phyloP scores from a whole-genome alignment of 2,329 filamentous ascomycete genomes.

The Conoideocrella luteorostrata region DNA sequence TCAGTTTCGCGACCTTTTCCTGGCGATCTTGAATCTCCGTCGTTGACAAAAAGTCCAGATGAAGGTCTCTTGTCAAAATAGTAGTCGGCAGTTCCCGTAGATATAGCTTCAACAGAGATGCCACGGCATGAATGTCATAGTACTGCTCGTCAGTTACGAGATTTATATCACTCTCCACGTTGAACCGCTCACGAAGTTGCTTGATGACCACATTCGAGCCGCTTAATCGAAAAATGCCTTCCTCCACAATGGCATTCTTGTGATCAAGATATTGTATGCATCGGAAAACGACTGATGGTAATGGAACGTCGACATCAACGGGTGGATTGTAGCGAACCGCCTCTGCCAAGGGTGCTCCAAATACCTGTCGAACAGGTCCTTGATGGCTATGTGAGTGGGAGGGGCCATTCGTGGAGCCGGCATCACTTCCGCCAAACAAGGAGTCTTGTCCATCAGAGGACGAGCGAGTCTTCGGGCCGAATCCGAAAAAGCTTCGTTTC shows the following conservation, averaged over 20 bases:
- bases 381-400: slow-evolving; percentile 32
- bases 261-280: slow-evolving; percentile 88
- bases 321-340: slow-evolving; percentile 79
- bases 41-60: slow-evolving; percentile 79
- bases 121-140: slow-evolving; percentile 93
- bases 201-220: slow-evolving; percentile 97
- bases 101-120: slow-evolving; percentile 89
- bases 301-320: slow-evolving; percentile 61
- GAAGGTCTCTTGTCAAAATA: slow-evolving; percentile 84
- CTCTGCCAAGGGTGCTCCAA: slow-evolving; percentile 78
- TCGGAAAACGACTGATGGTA: slow-evolving; percentile 90
- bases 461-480: slow-evolving; percentile 53
- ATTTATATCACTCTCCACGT: slow-evolving; percentile 85
- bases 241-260: slow-evolving; percentile 75
- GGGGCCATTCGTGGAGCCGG: slow-evolving; percentile 33
- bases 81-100: slow-evolving; percentile 86
- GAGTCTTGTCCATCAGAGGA: slow-evolving; percentile 54
- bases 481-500: slow-evolving; percentile 73
- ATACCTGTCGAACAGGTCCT: slow-evolving; percentile 63
- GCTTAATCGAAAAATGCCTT: slow-evolving; percentile 93
- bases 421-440: slow-evolving; percentile 43
- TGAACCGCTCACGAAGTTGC: slow-evolving; percentile 84
- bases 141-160: slow-evolving; percentile 76
- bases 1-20: slow-evolving; percentile 72
- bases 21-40: slow-evolving; percentile 69